phyloP scores from a whole-genome alignment of 129 eudicot genomes.

The Artemisia tridentata region DNA sequence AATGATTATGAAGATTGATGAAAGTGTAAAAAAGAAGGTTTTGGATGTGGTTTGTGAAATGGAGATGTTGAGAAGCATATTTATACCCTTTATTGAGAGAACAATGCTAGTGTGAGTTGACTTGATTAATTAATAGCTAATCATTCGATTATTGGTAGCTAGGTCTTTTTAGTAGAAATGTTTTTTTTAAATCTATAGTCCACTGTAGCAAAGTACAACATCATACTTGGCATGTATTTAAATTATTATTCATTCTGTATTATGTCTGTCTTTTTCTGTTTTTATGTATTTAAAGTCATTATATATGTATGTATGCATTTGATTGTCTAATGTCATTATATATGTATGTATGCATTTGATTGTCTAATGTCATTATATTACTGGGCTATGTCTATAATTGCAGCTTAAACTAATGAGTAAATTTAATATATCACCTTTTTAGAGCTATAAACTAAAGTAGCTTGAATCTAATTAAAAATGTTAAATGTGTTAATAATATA shows the following conservation, averaged over 20 bases:
- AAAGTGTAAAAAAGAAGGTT: background rate
- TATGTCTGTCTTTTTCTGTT: background rate
- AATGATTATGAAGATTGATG: constrained; percentile 1
- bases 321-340: too few relatives aligned
- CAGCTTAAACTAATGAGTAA: background rate
- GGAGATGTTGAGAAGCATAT: constrained; percentile 35
- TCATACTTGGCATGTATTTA: background rate
- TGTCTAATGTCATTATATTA: too few relatives aligned
- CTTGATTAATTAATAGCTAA: constrained; percentile 42
- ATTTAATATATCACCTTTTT: background rate
- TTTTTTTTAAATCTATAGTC: constrained; percentile 39
- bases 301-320: too few relatives aligned
- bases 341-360: too few relatives aligned
- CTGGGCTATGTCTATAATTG: too few relatives aligned
- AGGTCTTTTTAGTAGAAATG: constrained; percentile 26
- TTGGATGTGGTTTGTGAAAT: constrained; percentile 26
- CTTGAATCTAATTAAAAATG: background rate
- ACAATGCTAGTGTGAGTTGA: constrained; percentile 42
- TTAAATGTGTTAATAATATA: background rate
- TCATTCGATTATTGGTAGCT: constrained; percentile 30
- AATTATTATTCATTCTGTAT: background rate
- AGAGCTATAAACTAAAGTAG: constrained; percentile 17
- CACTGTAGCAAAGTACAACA: constrained; percentile 49
- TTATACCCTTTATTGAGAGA: constrained; percentile 33
- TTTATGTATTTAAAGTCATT: too few relatives aligned